Evolutionary conservation across 2,329 filamentous ascomycete genomes (phyloP), one percentile per base, ranked within the genome.

Genomic region (Aureobasidium sp.): DNA sequence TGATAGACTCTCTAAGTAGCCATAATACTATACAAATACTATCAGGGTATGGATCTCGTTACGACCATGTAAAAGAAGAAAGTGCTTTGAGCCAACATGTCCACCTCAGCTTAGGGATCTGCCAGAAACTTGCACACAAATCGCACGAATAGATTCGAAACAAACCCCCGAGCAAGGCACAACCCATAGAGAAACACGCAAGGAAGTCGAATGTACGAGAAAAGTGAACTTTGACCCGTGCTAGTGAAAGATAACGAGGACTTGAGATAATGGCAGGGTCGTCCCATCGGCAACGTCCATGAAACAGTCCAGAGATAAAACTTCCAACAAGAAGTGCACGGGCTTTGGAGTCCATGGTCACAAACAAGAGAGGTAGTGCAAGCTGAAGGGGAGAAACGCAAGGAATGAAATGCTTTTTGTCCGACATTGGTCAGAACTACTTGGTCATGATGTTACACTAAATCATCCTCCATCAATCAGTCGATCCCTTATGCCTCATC

Each of bases 401-500:
- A 25, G 3, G 14, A 27, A 39, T 3, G 29, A 27, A 52, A 31
- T n/a, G 36, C 37, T 55, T 44, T 55, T 41, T 2, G 31, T 31
- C 8, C 5, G 25, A n/a, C 20, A 42, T 20, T 42, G 11, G 49
- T 20, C 36, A 9, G 7, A 42, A 31, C 39, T 22, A 36, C 27
- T 20, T 27, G 25, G 11, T 44, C 36, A 41, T 41, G 36, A 41
- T 34, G 12, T 17, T 42, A 20, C 17, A 31, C 15, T 25, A 25
- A 3, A 34, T 57, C 37, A 15, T 34, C 41, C 37, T 55, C 49
- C 36, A 29, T 42, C 52, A 42, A 45, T 25, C 14, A 22, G 34
- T 56, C 22, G 20, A 9, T 29, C 22, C 34, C 51, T 31, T 56
- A 62, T 7, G 60, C 56, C 47, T 64, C 61, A 62, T 66, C 68